These are phyloP conservation scores for Phytophthora pistaciae DNA, from an alignment of 352 stramenopile genomes.

Conservation along the genomic window DNA sequence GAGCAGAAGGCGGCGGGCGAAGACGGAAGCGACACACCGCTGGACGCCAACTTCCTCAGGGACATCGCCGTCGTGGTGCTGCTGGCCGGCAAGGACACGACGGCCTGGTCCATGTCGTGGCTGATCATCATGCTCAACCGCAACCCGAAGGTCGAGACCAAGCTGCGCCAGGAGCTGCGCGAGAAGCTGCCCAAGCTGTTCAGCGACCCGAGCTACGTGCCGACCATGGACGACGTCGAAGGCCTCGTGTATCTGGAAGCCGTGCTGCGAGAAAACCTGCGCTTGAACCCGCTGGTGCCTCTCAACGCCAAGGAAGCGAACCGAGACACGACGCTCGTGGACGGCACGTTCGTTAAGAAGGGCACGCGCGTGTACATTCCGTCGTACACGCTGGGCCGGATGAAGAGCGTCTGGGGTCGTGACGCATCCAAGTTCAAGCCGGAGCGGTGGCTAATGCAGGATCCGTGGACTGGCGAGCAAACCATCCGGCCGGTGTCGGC, in stretches of 20 bases:
- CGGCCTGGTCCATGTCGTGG: conserved; percentile 75
- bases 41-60: conserved; percentile 60
- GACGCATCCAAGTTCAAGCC: conserved; percentile 72
- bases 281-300: conserved; percentile 72
- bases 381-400: conserved; percentile 59
- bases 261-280: conserved; percentile 66
- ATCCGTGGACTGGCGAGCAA: conserved; percentile 29
- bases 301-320: conserved; percentile 63
- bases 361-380: conserved; percentile 64
- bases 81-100: conserved; percentile 81
- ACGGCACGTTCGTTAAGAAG: conserved; percentile 64
- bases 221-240: conserved; percentile 57
- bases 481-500: conserved; percentile 41
- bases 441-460: conserved; percentile 63
- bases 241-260: conserved; percentile 68
- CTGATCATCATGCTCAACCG: conserved; percentile 72
- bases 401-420: conserved; percentile 58
- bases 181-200: conserved; percentile 46
- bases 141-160: conserved; percentile 59
- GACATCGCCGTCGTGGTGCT: conserved; percentile 82
- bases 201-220: conserved; percentile 40
- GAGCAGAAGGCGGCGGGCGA: conserved; percentile 19
- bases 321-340: conserved; percentile 60
- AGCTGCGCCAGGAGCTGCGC: conserved; percentile 58
- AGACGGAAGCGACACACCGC: conserved; percentile 13